phyloP scores from a whole-genome alignment of 768 basidiomycete species.

The Psilocybe cubensis region DNA sequence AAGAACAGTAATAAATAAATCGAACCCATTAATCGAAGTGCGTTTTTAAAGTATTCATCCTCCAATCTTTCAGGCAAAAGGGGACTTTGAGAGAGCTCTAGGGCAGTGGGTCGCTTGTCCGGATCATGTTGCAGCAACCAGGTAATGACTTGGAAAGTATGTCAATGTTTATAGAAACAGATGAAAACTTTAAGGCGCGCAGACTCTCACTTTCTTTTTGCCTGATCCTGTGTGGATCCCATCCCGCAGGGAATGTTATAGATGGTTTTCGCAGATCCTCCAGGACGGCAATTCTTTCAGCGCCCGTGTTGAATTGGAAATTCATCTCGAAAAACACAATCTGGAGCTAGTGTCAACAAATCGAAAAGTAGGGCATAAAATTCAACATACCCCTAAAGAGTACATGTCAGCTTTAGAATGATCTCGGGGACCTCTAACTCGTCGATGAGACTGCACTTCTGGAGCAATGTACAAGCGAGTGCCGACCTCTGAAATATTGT shows the following conservation, averaged over 20 bases:
- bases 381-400: slow-evolving; percentile 80
- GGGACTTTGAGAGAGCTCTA: slow-evolving; percentile 82
- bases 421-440: slow-evolving; percentile 64
- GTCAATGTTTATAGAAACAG: too few relatives aligned
- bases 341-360: slow-evolving; percentile 38
- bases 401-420: slow-evolving; percentile 94
- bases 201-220: slow-evolving; percentile 65
- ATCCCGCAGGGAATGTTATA: slow-evolving; percentile 77
- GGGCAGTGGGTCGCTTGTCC: slow-evolving; percentile 72
- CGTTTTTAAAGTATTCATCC: slow-evolving; percentile 86
- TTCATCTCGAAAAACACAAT: slow-evolving; percentile 99
- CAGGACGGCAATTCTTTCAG: slow-evolving; percentile 84
- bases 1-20: not conserved
- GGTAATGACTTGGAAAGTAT: slow-evolving; percentile 64
- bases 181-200: not conserved
- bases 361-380: not conserved
- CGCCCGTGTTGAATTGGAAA: slow-evolving; percentile 76
- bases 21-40: slow-evolving; percentile 75
- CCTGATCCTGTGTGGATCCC: slow-evolving; percentile 62
- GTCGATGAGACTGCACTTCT: slow-evolving; percentile 67
- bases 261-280: slow-evolving; percentile 74
- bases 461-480: slow-evolving; percentile 93
- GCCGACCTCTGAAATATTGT: slow-evolving; percentile 69
- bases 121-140: slow-evolving; percentile 85
- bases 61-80: slow-evolving; percentile 78